Base-by-base conservation (phyloP, 2,329 filamentous ascomycete genomes). In the Myotisia sp. region DNA sequence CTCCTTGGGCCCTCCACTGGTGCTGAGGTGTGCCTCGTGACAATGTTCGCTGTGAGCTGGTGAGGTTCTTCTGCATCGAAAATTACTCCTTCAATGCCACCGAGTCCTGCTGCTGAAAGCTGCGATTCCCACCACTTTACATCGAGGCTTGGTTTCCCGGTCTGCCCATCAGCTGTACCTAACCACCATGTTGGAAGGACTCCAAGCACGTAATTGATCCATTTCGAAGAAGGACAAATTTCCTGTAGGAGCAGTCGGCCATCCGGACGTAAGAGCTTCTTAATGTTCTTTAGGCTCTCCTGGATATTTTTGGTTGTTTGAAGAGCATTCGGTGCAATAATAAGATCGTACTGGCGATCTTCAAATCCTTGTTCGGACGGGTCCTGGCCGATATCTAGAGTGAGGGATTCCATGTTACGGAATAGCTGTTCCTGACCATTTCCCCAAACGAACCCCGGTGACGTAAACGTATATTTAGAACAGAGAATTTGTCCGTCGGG, bases 291-390 rank as follows among this genome's bases (percentile, higher is more conserved):
- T 43, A 37, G 6, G 31, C 26, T 5, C 7, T 8, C 3, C 7
- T 43, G 27, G 7, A 49, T 37, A 18, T 32, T 17, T n/a, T 34
- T 34, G 2, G 47, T 47, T 1, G 44, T 45, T 36, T 51, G 47
- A 8, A 35, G 24, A n/a, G 44, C 45, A 30, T 47, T 43, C 12
- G 37, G 24, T 8, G 47, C 47, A 6, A 47, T 31, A 14, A 50
- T 36, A 2, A 50, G 24, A 29, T 50, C 47, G 22, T 44, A 50
- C 3, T 20, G 20, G 2, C 21, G 31, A 2, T 9, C 22, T 5
- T 44, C 35, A 29, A 47, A 47, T 6, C 46, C 46, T 34, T 48
- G 46, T n/a, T 26, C 18, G 3, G 6, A 17, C 9, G 44, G 44
- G 20, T 44, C 38, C 20, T 33, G 20, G n/a, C 34, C 24, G 26